A percentile compares a stretch with the other conserved stretches of the same genome.
These are phyloP conservation scores for Talaromyces funiculosus DNA, from an alignment of 2,329 filamentous ascomycete species.

Conservation along the genomic window DNA sequence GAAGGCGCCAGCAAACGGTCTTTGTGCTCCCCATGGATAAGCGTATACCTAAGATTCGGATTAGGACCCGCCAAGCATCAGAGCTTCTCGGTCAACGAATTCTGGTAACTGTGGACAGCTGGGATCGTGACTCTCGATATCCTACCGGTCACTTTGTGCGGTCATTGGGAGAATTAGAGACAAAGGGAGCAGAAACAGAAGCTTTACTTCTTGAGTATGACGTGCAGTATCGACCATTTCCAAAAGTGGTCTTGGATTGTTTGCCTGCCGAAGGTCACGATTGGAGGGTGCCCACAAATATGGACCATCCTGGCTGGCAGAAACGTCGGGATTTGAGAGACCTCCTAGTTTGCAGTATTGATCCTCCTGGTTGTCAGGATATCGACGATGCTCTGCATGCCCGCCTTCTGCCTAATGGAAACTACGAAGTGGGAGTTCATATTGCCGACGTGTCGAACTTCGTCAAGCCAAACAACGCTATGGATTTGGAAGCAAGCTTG, in stretches of 20 bases:
- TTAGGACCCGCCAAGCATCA: conserved; percentile 82
- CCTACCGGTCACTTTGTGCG: conserved; percentile 91
- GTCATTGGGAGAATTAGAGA: conserved; percentile 87
- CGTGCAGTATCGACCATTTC: conserved; percentile 95
- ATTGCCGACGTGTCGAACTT: conserved; percentile 99
- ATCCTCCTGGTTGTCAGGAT: conserved; percentile 92
- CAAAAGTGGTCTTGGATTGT: conserved; percentile 91
- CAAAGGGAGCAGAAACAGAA: conserved; percentile 96
- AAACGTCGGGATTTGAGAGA: conserved; percentile 77
- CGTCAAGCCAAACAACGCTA: conserved; percentile 92
- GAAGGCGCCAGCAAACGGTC: conserved; percentile 81
- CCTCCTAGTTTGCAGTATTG: conserved; percentile 92
- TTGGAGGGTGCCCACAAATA: conserved; percentile 81
- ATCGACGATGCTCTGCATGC: conserved; percentile 97
- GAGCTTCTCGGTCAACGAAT: conserved; percentile 88
- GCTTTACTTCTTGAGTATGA: conserved; percentile 91
- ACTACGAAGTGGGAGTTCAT: conserved; percentile 93
- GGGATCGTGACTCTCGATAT: conserved; percentile 89
- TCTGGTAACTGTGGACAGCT: conserved; percentile 87
- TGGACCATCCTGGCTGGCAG: conserved; percentile 78
- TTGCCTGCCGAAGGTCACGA: conserved; percentile 84
- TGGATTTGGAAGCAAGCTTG: conserved; percentile 92
- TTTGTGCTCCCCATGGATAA: conserved; percentile 98
- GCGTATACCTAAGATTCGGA: conserved; percentile 89
- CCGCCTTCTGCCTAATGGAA: conserved; percentile 76